Evolutionary conservation across 495 filamentous ascomycete genomes (phyloP), one percentile per base, ranked within the genome.

Genomic region (Penicillium simplicissimum): DNA sequence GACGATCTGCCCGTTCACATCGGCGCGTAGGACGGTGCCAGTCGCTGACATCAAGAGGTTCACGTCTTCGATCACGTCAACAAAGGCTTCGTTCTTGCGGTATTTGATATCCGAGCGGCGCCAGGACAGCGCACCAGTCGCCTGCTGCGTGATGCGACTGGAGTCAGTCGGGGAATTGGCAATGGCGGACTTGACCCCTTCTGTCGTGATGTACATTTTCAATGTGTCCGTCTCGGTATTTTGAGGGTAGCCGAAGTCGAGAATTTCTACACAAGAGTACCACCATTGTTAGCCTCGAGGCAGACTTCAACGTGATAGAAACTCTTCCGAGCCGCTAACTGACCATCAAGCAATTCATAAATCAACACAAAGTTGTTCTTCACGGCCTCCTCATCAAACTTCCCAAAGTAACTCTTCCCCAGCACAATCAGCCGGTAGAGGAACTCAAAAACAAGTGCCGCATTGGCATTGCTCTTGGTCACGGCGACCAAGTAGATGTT

Each of bases 131-230:
- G 96, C 96, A 19, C 96, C 96, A 1, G 96, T 99, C 10, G 96
- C 96, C 83, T 99, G 96, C 92, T 96, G 96, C 25, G 96, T 99
- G 75, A 99, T 99, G 66, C 90, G 90, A 64, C 93, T 92, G 19
- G 93, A 96, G 74, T 98, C 93, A 42, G 75, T 73, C 33, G 74
- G 68, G 11, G 64, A 73, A 80, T 91, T 88, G 54, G 90, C 87
- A 57, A 94, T 88, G 75, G 96, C 93, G 28, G 93, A 95, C 76
- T 96, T 97, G 79, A 99, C 96, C 47, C 96, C 95, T 79, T 99
- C 96, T 52, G 96, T 98, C 14, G 96, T 99, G 77, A 99, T 99
- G 81, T 99, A 98, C 94, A 98, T 97, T 80, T 98, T 99, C 60
- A 99, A 83, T 17, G 96, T 99, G 72, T 99, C 96, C 42, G 93